Conservation (phyloP, 2,329 filamentous ascomycete species). For the Diplocarpon mali region DNA sequence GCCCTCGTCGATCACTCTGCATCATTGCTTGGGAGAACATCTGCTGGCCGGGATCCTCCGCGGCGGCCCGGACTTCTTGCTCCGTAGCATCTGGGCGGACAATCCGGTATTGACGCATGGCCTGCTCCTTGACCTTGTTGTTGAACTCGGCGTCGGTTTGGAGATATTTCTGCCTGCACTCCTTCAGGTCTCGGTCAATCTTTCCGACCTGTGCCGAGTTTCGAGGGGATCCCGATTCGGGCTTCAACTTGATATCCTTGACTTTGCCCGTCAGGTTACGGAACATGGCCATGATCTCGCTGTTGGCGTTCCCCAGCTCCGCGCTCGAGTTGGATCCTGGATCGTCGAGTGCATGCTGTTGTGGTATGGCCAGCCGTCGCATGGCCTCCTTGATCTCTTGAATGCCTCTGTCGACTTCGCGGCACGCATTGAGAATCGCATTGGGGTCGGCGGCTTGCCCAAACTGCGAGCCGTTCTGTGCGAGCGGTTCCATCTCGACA, state of each 20-base stretch:
- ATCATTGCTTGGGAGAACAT: slow-evolving; percentile 84
- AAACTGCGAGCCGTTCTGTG: slow-evolving; percentile 34
- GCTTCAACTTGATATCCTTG: slow-evolving; percentile 70
- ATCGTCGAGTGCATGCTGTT: slow-evolving; percentile 57
- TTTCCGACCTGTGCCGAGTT: slow-evolving; percentile 74
- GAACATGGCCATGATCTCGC: slow-evolving; percentile 76
- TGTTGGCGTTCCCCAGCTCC: slow-evolving; percentile 61
- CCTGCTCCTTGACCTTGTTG: slow-evolving; percentile 70
- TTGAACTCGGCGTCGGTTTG: slow-evolving; percentile 69
- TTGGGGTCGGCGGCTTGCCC: slow-evolving; percentile 50
- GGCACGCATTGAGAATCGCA: slow-evolving; percentile 74
- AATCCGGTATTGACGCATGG: slow-evolving; percentile 83
- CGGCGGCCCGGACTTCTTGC: slow-evolving; percentile 64
- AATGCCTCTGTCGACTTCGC: slow-evolving; percentile 67
- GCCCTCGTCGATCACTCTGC: slow-evolving; percentile 68
- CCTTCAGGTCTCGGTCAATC: slow-evolving; percentile 69
- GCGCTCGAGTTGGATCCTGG: slow-evolving; percentile 53
- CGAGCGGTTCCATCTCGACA: slow-evolving; percentile 59
- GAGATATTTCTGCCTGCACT: slow-evolving; percentile 73
- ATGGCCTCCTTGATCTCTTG: slow-evolving; percentile 63
- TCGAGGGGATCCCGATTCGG: slow-evolving; percentile 59
- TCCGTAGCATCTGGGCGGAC: slow-evolving; percentile 73
- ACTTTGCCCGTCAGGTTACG: slow-evolving; percentile 69
- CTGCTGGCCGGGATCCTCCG: slow-evolving; percentile 59
- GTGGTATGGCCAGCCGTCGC: slow-evolving; percentile 55